Percentiles rank a stretch among this genome's conserved stretches.
Conservation (phyloP, 257 asterid species). For the Perilla frutescens region DNA sequence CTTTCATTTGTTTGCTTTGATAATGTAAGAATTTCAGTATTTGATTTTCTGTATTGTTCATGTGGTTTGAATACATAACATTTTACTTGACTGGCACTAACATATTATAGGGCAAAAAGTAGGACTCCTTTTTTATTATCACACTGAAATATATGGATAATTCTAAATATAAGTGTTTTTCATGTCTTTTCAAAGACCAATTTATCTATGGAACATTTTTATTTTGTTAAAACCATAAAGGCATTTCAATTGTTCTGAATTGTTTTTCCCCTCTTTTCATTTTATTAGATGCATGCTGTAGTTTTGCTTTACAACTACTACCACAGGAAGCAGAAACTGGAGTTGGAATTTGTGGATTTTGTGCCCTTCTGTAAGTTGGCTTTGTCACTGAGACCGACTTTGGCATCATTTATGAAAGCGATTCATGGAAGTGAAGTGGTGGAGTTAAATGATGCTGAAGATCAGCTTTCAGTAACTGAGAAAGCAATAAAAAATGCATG, state of each 20-base stretch:
- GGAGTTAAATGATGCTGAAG: slow-evolving; percentile 35
- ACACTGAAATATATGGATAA: background rate
- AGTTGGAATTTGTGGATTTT: slow-evolving; percentile 46
- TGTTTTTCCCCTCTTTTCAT: slow-evolving; percentile 14
- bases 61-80: background rate
- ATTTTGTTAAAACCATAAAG: background rate
- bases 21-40: background rate
- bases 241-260: slow-evolving; percentile 17
- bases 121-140: background rate
- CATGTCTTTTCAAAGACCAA: background rate
- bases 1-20: background rate
- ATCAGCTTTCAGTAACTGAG: slow-evolving; percentile 59
- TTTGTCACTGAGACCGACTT: slow-evolving; percentile 43
- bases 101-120: background rate
- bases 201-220: background rate
- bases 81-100: background rate
- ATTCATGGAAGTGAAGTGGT: slow-evolving; percentile 17
- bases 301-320: slow-evolving; percentile 87
- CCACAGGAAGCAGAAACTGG: slow-evolving; percentile 58
- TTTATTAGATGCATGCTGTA: slow-evolving; percentile 73
- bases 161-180: too few relatives aligned
- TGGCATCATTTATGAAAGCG: slow-evolving; percentile 53
- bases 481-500: slow-evolving; percentile 70
- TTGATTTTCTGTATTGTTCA: background rate
- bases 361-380: slow-evolving; percentile 59